Percentiles rank a stretch among this genome's conserved stretches.
Evolutionary conservation across 345 rosid genomes (phyloP).

Genomic region (Physaria fendleri): DNA sequence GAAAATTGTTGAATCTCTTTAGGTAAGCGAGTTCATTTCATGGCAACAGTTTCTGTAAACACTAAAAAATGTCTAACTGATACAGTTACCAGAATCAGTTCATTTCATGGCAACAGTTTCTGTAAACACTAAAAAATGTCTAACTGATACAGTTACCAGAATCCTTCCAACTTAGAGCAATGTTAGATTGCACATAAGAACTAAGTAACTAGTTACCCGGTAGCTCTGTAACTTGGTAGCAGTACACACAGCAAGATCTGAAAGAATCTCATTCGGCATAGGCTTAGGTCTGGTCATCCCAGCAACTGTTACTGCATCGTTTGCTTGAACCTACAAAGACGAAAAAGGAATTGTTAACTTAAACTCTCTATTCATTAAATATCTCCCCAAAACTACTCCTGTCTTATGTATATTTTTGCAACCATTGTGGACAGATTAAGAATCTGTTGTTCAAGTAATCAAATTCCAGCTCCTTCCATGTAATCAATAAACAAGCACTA

Average conservation of each 20-base stretch:
- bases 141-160: not conserved
- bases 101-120: constrained; percentile 7
- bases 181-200: not conserved
- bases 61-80: not conserved
- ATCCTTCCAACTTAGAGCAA: not conserved
- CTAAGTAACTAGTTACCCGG: constrained; percentile 41
- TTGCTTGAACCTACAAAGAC: constrained; percentile 64
- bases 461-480: not conserved
- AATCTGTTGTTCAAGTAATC: not conserved
- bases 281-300: constrained; percentile 79
- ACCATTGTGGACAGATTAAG: not conserved
- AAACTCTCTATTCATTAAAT: not conserved
- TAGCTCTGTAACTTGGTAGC: constrained; percentile 89
- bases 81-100: not conserved
- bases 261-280: constrained; percentile 56
- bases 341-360: not conserved
- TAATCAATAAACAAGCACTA: not conserved
- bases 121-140: not conserved
- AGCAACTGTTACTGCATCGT: constrained; percentile 82
- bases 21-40: not conserved
- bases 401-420: not conserved
- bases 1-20: not conserved
- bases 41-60: constrained; percentile 5
- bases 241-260: constrained; percentile 80
- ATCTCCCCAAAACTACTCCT: not conserved